Percentiles rank a stretch among this genome's conserved stretches.
Conservation (phyloP, 257 asterid species). For the Solanum chiquidenum region DNA sequence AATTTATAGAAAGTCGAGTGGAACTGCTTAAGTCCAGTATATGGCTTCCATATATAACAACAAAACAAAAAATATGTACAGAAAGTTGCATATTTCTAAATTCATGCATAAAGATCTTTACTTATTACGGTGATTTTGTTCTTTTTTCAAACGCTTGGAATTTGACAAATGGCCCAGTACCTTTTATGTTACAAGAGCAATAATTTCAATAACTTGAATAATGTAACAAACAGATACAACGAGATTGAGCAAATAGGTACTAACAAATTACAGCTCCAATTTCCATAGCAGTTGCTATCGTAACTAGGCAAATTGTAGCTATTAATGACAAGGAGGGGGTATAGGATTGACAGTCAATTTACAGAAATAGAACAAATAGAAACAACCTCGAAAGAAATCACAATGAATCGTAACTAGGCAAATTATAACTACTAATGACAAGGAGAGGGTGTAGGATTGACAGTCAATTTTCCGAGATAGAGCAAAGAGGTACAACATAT, state of each 20-base stretch:
- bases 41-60: constrained; percentile 63
- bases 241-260: not conserved
- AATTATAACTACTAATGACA: not conserved
- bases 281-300: not conserved
- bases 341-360: not conserved
- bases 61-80: not conserved
- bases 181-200: not conserved
- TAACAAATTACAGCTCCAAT: not conserved
- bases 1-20: constrained; percentile 25
- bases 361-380: not conserved
- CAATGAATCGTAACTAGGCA: not conserved
- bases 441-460: too few species aligned
- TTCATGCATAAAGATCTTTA: not conserved
- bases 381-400: not conserved
- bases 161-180: not conserved
- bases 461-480: not conserved
- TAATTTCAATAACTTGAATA: not conserved
- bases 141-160: not conserved
- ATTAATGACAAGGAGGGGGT: not conserved
- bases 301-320: not conserved
- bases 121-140: too few species aligned
- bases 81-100: not conserved
- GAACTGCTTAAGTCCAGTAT: constrained; percentile 22
- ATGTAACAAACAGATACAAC: not conserved
- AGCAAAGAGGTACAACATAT: not conserved